These are phyloP conservation scores for Hygrocybe punicea DNA, from an alignment of 768 basidiomycete species.

Conservation along the genomic window DNA sequence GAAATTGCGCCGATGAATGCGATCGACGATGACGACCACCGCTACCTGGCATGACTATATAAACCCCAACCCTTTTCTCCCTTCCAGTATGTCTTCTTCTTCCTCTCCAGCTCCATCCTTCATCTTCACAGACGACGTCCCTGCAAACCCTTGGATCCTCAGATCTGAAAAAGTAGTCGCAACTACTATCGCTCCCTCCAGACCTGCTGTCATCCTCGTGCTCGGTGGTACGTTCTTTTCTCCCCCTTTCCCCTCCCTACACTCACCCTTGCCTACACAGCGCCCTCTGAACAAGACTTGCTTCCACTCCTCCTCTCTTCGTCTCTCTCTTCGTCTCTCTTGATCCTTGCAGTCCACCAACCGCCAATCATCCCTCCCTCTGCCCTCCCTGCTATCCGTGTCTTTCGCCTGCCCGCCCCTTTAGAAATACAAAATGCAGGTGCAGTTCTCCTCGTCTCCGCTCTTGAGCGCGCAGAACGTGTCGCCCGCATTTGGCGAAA, in stretches of 20 bases:
- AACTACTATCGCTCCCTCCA: neutral
- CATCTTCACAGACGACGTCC: neutral
- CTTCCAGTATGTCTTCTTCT: no score
- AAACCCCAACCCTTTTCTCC: no score
- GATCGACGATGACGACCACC: no score
- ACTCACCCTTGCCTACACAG: conserved; percentile 14
- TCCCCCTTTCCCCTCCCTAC: neutral
- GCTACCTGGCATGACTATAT: no score
- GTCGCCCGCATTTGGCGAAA: conserved; percentile 33
- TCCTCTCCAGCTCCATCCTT: no score
- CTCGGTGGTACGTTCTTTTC: conserved; percentile 31
- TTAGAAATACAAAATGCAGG: conserved; percentile 35
- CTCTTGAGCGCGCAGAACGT: conserved; percentile 41
- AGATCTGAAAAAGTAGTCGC: neutral
- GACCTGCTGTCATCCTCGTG: conserved; percentile 35
- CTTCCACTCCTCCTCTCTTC: conserved; percentile 36
- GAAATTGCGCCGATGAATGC: no score
- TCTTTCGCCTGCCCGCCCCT: conserved; percentile 35
- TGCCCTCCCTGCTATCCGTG: conserved; percentile 24
- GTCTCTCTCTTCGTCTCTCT: conserved; percentile 31
- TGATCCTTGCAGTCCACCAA: conserved; percentile 42
- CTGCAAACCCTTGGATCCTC: neutral
- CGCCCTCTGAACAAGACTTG: conserved; percentile 35
- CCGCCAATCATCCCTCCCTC: conserved; percentile 26
- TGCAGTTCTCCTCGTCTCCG: conserved; percentile 40